Conservation (phyloP, 2,329 filamentous ascomycete species). For the Zasmidium citrigriseum region DNA sequence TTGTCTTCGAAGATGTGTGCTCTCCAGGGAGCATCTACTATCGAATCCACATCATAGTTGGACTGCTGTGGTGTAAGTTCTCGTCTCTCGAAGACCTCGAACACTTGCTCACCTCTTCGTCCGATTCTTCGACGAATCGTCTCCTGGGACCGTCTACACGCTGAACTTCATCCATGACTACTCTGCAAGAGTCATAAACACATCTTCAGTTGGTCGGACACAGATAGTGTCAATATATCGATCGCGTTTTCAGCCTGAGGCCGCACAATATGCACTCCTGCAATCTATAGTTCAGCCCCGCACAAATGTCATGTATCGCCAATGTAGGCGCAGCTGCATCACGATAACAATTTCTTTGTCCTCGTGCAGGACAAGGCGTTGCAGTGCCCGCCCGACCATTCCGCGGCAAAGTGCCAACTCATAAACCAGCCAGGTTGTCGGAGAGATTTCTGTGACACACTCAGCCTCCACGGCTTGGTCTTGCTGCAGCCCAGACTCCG, state of each 20-base stretch:
- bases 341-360: neutral
- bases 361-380: neutral
- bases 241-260: too few species aligned
- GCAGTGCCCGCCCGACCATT: too few species aligned
- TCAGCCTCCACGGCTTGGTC: neutral
- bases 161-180: neutral
- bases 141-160: neutral
- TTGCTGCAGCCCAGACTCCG: neutral
- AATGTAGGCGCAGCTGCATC: neutral
- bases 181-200: too few species aligned
- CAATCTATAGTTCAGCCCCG: too few species aligned
- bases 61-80: neutral
- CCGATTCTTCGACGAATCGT: neutral
- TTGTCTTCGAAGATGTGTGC: constrained; percentile 18
- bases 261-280: too few species aligned
- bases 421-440: neutral
- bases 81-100: too few species aligned
- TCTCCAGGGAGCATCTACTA: neutral
- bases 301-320: neutral
- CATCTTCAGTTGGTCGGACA: too few species aligned
- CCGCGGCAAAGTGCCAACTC: too few species aligned
- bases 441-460: neutral
- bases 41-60: neutral
- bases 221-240: too few species aligned
- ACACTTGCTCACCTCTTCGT: neutral